A percentile compares a stretch with the other conserved stretches of the same genome.
phyloP scores from a whole-genome alignment of 2,329 filamentous ascomycete genomes.

The Talaromyces sp. region DNA sequence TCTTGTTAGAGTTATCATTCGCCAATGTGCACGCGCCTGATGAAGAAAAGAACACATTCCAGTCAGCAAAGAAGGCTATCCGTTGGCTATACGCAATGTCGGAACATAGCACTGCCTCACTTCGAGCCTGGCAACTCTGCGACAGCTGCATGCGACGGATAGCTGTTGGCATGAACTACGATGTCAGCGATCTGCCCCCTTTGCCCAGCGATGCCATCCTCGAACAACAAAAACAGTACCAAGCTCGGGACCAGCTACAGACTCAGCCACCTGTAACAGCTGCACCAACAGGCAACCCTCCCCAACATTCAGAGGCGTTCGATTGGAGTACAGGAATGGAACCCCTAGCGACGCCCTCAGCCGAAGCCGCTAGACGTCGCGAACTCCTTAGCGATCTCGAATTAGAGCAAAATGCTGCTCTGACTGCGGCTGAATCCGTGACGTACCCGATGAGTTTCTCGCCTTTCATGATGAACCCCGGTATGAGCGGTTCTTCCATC shows the following conservation, averaged over 20 bases:
- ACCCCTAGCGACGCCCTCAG: background rate
- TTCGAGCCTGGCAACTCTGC: conserved; percentile 45
- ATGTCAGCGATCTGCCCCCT: conserved; percentile 36
- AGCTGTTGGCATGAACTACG: conserved; percentile 36
- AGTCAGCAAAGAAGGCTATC: conserved; percentile 42
- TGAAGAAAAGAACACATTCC: conserved; percentile 38
- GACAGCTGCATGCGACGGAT: conserved; percentile 37
- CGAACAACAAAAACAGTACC: conserved; percentile 7
- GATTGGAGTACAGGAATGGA: conserved; percentile 21
- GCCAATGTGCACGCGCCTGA: conserved; percentile 45
- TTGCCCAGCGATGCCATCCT: conserved; percentile 22
- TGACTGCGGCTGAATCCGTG: background rate
- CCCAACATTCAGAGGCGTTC: background rate
- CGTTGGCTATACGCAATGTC: conserved; percentile 46
- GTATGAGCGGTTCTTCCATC: conserved; percentile 21
- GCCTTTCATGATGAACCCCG: conserved; percentile 9
- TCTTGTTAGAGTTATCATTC: conserved; percentile 49
- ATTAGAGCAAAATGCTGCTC: background rate
- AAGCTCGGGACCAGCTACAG: background rate
- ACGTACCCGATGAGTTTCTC: conserved; percentile 13
- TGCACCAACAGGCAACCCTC: background rate
- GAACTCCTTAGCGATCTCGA: conserved; percentile 7
- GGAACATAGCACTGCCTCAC: conserved; percentile 39
- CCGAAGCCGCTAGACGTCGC: background rate
- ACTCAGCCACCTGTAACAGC: background rate